Percentiles rank a stretch among this genome's conserved stretches.
Evolutionary conservation across 257 asterid species (phyloP).

Genomic region (Cordia subcordata): DNA sequence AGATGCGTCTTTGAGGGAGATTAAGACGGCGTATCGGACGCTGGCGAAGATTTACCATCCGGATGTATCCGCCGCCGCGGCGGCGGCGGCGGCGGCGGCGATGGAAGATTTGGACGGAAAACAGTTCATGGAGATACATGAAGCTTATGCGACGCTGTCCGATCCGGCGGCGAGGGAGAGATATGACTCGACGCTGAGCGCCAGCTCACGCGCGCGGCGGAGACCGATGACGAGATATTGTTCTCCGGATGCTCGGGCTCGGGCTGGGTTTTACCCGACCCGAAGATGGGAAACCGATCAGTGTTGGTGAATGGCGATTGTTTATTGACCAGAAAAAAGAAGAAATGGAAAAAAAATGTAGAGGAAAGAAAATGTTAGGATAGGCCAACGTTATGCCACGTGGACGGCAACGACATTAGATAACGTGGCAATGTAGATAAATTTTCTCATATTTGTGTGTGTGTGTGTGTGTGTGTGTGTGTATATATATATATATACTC

Average conservation of each 20-base stretch:
- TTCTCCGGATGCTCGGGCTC: not conserved
- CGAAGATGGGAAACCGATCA: slow-evolving; percentile 6
- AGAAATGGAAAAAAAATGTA: no score
- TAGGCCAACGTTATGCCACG: no score
- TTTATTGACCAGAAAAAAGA: no score
- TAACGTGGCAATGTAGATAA: no score
- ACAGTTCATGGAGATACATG: not conserved
- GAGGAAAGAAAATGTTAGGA: no score
- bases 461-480: no score
- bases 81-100: not conserved
- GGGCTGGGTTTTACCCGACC: not conserved
- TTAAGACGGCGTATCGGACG: slow-evolving; percentile 77
- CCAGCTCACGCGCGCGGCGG: not conserved
- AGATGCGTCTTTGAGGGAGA: slow-evolving; percentile 70
- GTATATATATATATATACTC: no score
- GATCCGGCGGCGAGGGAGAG: slow-evolving; percentile 1
- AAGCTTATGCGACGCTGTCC: not conserved
- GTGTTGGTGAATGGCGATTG: not conserved
- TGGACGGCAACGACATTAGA: no score
- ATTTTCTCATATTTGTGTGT: no score
- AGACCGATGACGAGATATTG: not conserved
- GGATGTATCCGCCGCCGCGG: slow-evolving; percentile 40
- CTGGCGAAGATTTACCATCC: slow-evolving; percentile 89
- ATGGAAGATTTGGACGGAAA: not conserved
- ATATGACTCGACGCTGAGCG: not conserved